A percentile compares a stretch with the other conserved stretches of the same genome.
These are phyloP conservation scores for Podila horticola DNA, from an alignment of 192 early-diverging fungal species.

Conservation along the genomic window DNA sequence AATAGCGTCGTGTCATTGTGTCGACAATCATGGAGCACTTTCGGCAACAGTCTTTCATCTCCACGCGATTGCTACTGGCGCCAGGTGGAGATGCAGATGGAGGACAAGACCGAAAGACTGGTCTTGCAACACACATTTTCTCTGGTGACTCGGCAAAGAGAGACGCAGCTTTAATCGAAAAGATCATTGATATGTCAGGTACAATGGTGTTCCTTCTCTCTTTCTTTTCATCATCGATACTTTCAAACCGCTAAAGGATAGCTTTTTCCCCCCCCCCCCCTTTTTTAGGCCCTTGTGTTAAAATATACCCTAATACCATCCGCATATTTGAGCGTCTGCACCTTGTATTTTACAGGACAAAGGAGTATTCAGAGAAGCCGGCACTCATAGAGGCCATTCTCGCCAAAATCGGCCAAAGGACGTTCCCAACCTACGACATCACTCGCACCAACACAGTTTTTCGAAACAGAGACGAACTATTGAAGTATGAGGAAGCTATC, in stretches of 20 bases:
- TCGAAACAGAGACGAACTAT: slow-evolving; percentile 30
- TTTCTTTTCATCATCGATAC: background rate
- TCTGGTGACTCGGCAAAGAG: slow-evolving; percentile 34
- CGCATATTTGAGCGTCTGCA: slow-evolving; percentile 55
- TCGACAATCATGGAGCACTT: slow-evolving; percentile 34
- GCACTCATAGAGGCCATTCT: slow-evolving; percentile 53
- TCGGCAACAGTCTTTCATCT: slow-evolving; percentile 45
- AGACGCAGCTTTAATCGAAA: slow-evolving; percentile 32
- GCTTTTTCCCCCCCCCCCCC: background rate
- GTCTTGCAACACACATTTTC: slow-evolving; percentile 30
- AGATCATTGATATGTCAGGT: slow-evolving; percentile 44
- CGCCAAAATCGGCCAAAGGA: slow-evolving; percentile 49
- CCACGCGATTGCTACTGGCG: slow-evolving; percentile 29
- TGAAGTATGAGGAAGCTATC: slow-evolving; percentile 58
- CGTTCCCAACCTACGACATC: slow-evolving; percentile 52
- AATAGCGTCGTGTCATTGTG: slow-evolving; percentile 20
- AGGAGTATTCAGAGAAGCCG: slow-evolving; percentile 18
- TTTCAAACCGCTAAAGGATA: background rate
- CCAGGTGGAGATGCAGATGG: slow-evolving; percentile 21
- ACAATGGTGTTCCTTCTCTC: background rate
- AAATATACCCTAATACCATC: slow-evolving; percentile 33
- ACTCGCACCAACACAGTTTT: slow-evolving; percentile 49
- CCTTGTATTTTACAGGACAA: slow-evolving; percentile 52
- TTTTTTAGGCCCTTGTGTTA: slow-evolving; percentile 51
- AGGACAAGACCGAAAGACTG: slow-evolving; percentile 20